These are phyloP conservation scores for Cicer cuneatum DNA, from an alignment of 306 rosid genomes.

Conservation along the genomic window DNA sequence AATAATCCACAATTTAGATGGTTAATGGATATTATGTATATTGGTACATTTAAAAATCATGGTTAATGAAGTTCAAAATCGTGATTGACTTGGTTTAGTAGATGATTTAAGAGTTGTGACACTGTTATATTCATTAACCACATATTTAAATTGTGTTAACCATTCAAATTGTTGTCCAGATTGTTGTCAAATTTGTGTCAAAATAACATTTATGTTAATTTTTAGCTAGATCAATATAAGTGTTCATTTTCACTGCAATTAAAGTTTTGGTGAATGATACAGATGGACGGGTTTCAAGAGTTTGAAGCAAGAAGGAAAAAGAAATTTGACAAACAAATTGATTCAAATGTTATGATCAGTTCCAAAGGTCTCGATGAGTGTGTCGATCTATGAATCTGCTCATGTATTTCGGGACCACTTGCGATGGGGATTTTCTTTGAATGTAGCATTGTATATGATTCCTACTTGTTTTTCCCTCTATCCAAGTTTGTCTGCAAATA, in stretches of 20 bases:
- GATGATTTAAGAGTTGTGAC: too few relatives aligned
- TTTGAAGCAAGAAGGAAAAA: constrained; percentile 89
- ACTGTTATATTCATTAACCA: too few relatives aligned
- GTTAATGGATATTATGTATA: too few relatives aligned
- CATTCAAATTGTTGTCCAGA: too few relatives aligned
- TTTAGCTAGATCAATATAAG: neutral
- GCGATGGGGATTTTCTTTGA: constrained; percentile 33
- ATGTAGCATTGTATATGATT: constrained; percentile 44
- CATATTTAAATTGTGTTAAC: too few relatives aligned
- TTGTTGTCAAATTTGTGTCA: too few relatives aligned
- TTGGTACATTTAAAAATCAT: too few relatives aligned
- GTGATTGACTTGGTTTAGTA: too few relatives aligned
- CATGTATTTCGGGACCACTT: constrained; percentile 14
- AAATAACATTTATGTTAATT: neutral
- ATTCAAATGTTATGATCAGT: constrained; percentile 87
- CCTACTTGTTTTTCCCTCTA: neutral
- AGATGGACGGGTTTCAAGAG: constrained; percentile 97
- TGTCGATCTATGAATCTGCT: constrained; percentile 67
- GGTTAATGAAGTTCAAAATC: too few relatives aligned
- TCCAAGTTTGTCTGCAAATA: constrained; percentile 36
- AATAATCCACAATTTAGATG: too few relatives aligned
- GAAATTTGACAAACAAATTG: constrained; percentile 95
- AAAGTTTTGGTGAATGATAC: constrained; percentile 19
- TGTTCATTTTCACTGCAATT: constrained; percentile 39
- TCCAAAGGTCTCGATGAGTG: constrained; percentile 97